Base-by-base conservation (phyloP, 352 stramenopile genomes). In the Phytophthora pinifolia region DNA sequence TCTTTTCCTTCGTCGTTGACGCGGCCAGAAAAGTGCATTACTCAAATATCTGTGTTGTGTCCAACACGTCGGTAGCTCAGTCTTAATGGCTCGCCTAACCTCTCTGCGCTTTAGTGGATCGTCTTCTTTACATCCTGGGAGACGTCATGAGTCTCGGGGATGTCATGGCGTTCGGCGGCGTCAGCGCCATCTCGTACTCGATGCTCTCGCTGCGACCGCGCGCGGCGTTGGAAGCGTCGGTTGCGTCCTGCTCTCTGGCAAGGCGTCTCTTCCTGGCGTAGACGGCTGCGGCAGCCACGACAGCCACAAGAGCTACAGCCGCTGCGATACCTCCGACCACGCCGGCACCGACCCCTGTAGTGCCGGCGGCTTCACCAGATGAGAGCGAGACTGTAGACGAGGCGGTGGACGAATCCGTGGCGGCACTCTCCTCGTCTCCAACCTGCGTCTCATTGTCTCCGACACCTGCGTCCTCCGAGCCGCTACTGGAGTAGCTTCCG, bases 141-240 rank as follows among this genome's bases (percentile, higher is more conserved):
- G 63, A 68, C 37, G 59, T 72, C 12, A 72, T 58, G 5, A 37
- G 15, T 22, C 13, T 33, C 14, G 47, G 43, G 31, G 32, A 59
- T 3, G 48, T 55, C 25, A 59, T 9, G 6, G 31, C 45, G 31
- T 72, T 61, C 6, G 55, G 41, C 22, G 65, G 65, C 32, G 65
- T 73, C 33, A 70, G 25, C 1, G 42, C 65, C 60, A 70, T 70
- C 37, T 69, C 65, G 51, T 73, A 73, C 41, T 73, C 65, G 25
- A 62, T 38, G 41, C 65, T 73, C 36, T 45, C 35, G 18, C 60
- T 50, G 36, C 54, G 59, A 44, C 54, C 48, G 13, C 46, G 59
- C 9, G 59, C 43, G 6, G 45, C 13, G 3, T 41, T 32, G 9
- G 46, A 42, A 2, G 41, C 33, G 2, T 51, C 48, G 15, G 22